A percentile compares a stretch with the other conserved stretches of the same genome.
Conservation (phyloP, 805 yeast genomes). For the Candida ortonii region DNA sequence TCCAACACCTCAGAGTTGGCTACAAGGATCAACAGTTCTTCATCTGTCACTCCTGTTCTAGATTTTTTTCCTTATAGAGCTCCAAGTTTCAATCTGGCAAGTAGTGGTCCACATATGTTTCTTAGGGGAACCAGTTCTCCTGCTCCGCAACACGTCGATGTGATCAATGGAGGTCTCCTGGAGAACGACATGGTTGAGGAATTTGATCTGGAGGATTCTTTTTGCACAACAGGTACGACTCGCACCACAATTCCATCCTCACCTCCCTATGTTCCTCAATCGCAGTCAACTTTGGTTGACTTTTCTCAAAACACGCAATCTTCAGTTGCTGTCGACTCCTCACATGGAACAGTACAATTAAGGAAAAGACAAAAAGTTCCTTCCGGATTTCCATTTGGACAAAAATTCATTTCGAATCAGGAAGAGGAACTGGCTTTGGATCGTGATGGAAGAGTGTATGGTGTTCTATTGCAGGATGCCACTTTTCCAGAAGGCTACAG, state of each 20-base stretch:
- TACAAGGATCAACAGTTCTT: slow-evolving; percentile 16
- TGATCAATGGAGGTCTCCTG: slow-evolving; percentile 2
- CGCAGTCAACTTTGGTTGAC: slow-evolving; percentile 22
- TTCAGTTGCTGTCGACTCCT: slow-evolving; percentile 19
- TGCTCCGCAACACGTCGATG: slow-evolving; percentile 17
- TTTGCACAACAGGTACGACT: slow-evolving; percentile 3
- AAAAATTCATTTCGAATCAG: slow-evolving; percentile 2
- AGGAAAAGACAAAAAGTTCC: slow-evolving; percentile 27
- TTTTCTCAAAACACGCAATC: slow-evolving; percentile 4
- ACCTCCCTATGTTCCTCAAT: slow-evolving; percentile 23
- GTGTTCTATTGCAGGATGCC: slow-evolving; percentile 29
- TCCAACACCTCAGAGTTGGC: slow-evolving; percentile 19
- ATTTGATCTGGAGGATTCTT: slow-evolving; percentile 27
- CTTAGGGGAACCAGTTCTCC: slow-evolving; percentile 40
- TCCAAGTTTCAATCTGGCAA: no score
- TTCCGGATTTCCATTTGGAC: slow-evolving; percentile 1
- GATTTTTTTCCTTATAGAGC: slow-evolving; percentile 6
- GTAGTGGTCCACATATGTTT: slow-evolving; percentile 6
- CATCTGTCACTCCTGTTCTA: slow-evolving; percentile 7
- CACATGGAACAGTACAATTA: slow-evolving; percentile 21
- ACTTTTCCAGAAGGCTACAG: slow-evolving; percentile 29
- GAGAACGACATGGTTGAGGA: slow-evolving; percentile 32
- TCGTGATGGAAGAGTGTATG: slow-evolving; percentile 39
- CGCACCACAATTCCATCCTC: slow-evolving; percentile 26
- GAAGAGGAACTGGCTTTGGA: slow-evolving; percentile 47